phyloP scores from a whole-genome alignment of 495 filamentous ascomycete genomes.

The Hypoxylon rickii region DNA sequence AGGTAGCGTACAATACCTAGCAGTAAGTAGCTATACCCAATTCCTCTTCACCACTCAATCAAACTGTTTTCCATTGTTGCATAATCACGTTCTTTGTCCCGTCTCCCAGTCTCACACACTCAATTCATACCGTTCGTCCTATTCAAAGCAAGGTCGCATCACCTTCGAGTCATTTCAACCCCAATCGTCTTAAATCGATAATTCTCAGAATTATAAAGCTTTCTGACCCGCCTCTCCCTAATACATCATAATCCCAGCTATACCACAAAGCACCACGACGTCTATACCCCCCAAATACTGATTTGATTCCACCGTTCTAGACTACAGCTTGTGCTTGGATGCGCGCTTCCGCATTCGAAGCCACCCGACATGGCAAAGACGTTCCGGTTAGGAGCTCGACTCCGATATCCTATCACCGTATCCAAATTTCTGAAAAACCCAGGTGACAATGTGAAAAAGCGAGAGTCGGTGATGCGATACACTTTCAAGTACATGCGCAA shows the following conservation, averaged over 20 bases:
- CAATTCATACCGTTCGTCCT: too few species aligned
- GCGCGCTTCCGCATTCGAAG: slow-evolving; percentile 5
- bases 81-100: background rate
- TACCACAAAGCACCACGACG: too few species aligned
- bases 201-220: too few species aligned
- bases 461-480: slow-evolving; percentile 81
- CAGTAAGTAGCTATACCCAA: slow-evolving; percentile 5
- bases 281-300: too few species aligned
- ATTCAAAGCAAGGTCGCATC: too few species aligned
- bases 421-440: slow-evolving; percentile 78
- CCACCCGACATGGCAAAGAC: slow-evolving; percentile 42
- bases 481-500: slow-evolving; percentile 73
- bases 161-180: too few species aligned
- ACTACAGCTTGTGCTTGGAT: slow-evolving; percentile 2
- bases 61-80: background rate
- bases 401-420: slow-evolving; percentile 96
- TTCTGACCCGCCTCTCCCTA: background rate
- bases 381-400: slow-evolving; percentile 56
- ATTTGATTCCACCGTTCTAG: too few species aligned
- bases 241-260: background rate
- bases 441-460: slow-evolving; percentile 72
- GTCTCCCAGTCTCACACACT: background rate
- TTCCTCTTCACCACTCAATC: background rate
- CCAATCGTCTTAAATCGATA: too few species aligned
- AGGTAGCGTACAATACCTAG: slow-evolving; percentile 16